These are phyloP conservation scores for Dactylorhiza incarnata DNA, from an alignment of 106 monocot species.

Conservation along the genomic window DNA sequence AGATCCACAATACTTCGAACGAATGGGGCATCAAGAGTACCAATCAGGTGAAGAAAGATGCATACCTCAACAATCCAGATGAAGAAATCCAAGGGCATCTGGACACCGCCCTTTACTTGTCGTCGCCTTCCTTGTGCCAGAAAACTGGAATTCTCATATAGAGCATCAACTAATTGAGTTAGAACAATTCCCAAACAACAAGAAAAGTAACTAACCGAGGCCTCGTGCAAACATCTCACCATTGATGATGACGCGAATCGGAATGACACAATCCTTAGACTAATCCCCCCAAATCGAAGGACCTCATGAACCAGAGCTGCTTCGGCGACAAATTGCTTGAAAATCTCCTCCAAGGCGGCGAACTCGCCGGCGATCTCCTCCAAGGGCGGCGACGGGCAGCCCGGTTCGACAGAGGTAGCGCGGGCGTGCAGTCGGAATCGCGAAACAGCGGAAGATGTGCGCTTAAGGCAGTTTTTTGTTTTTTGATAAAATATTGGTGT, in stretches of 20 bases:
- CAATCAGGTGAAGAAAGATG: not conserved
- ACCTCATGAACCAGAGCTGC: not conserved
- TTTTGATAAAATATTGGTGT: too few relatives aligned
- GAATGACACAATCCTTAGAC: not conserved
- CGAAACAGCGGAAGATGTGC: too few relatives aligned
- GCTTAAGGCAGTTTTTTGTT: too few relatives aligned
- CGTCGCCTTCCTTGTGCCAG: slow-evolving; percentile 5
- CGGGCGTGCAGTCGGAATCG: too few relatives aligned
- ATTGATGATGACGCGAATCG: not conserved
- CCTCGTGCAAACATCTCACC: not conserved
- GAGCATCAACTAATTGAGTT: not conserved
- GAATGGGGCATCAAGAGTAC: not conserved
- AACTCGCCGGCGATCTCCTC: too few relatives aligned
- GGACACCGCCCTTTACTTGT: slow-evolving; percentile 41
- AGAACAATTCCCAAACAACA: not conserved
- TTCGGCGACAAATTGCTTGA: not conserved
- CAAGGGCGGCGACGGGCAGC: too few relatives aligned
- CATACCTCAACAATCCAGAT: slow-evolving; percentile 92
- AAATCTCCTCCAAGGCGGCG: too few relatives aligned
- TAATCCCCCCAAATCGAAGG: not conserved
- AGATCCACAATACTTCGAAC: not conserved
- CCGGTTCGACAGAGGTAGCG: too few relatives aligned
- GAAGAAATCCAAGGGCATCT: slow-evolving; percentile 97
- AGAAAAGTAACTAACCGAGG: not conserved
- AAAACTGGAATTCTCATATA: not conserved